Base-by-base conservation (phyloP, 1,284 basidiomycete genomes). In the Ganoderma meredithae region DNA sequence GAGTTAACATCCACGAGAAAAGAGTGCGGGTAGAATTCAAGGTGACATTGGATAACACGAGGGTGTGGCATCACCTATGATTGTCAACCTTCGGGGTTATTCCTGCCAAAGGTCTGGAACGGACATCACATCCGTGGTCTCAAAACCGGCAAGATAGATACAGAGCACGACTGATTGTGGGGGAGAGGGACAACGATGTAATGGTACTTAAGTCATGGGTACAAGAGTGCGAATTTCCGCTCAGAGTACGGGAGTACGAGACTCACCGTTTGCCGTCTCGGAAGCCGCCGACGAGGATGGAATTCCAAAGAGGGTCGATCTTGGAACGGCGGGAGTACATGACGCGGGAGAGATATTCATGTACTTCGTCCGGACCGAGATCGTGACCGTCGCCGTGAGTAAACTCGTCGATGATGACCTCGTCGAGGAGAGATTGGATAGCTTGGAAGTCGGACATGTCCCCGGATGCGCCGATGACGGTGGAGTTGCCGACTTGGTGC, bases 371-470 rank as follows among this genome's bases (percentile, higher is more conserved):
- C 0, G 98, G 95, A 10, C 95, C 93, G 10, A 99, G 88, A 36
- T 86, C 84, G 79, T 99, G 95, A 0, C 91, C 93, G 77, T 99
- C 98, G 70, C 88, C 88, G 41, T 88, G 85, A 19, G 92, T 89
- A 72, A 93, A 88, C 80, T 99, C 97, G 62, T 92, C 88, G 69
- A 93, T 88, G 69, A 90, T 86, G 62, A 95, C 83, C 49, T 88
- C 86, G 69, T 95, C 91, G 49, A 96, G 87, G 69, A 92, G 78
- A 71, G 86, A 86, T 78, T 97, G 94, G 73, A 99, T 88, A 81
- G 95, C 93, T 81, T 99, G 98, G 83, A 96, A 99, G 83, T 99
- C 98, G 76, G 94, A 94, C 92, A 99, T 96, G 83, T 99, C 97
- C 43, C 97, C 98, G 43, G 95, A 91, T 1, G 95, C 97, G 19